Evolutionary conservation across 1,284 basidiomycete species (phyloP), one percentile per base, ranked within the genome.

Genomic region (Neonothopanus nambi): DNA sequence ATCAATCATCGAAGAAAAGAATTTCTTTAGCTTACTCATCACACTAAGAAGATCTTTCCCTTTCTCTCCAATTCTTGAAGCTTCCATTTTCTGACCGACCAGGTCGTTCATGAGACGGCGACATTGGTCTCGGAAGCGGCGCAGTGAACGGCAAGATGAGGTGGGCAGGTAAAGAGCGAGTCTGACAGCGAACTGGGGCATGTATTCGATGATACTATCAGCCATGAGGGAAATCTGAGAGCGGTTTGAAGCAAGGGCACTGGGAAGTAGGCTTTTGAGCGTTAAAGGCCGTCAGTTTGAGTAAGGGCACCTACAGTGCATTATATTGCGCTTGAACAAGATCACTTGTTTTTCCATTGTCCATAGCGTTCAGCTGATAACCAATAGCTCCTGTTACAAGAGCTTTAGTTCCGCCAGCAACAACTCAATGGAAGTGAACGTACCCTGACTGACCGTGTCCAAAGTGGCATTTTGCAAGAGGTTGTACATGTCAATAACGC

Each of bases 11-110:
- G 5, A 13, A 43, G 20, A 20, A 21, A 8, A 43, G 3, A 1
- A 30, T 11, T 23, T 5, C n/a, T 0, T 46, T 4, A 35, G 48
- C 30, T 4, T 40, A 59, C 56, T 52, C 20, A 59, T 24, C 21
- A 57, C 54, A 28, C 58, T 52, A 15, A 55, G 30, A 11, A 57
- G 42, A 40, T 55, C 52, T 36, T 51, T 52, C 26, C 37, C 51
- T 39, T 45, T 26, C 13, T 50, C 28, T 4, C 41, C 51, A 6
- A 38, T 41, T 21, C 33, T 57, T 51, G 41, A 21, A 43, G 24
- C 24, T 7, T 36, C 50, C 13, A 33, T 42, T 20, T 43, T 51
- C 28, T 48, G 30, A 6, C 39, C 37, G 33, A 60, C 48, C n/a
- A 58, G 43, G 11, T 7, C 28, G 24, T 50, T 30, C 21, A 52